Base-by-base conservation (phyloP, 768 basidiomycete genomes). In the Cubamyces lactineus region DNA sequence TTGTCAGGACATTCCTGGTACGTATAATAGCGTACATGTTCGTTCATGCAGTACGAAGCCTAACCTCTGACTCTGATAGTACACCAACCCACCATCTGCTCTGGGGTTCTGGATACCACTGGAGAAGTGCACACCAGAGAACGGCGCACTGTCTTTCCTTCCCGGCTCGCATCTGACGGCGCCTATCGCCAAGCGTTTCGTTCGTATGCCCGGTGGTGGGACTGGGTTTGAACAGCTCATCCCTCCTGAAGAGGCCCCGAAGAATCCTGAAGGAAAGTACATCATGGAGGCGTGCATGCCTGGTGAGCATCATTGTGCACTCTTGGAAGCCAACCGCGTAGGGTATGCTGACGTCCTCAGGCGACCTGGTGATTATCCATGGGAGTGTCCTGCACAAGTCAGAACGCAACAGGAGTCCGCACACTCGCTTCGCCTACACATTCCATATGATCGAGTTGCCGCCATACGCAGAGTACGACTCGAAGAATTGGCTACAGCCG, bases 21-120 rank as follows among this genome's bases (percentile, higher is more conserved):
- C 46, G 48, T 38, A 5, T 40, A 9, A 15, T 28, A 5, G 6
- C 52, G 1, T 30, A 9, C n/a, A 11, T 34, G 4, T 34, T 9
- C 34, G 1, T 34, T 1, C 6, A 11, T 9, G 34, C 5, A 34
- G 34, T 9, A 11, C 9, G 34, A 34, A 5, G 34, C 34, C 11
- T 1, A 34, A 34, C 9, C 6, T 4, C 5, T 9, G 34, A 1
- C 1, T 9, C 34, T 34, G 5, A 9, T 72, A 98, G 86, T 98
- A 96, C 75, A 97, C 96, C 9, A 80, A 91, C 42, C 97, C 97
- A 12, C 92, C 92, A 0, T 87, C 86, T 9, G 97, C 97, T 0
- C 83, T 98, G 21, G 97, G 97, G 2, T 93, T 96, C 72, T 99
- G 97, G 97, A 91, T 98, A 60, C 92, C 96, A 0, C 78, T 99